Base-by-base conservation (phyloP, 345 rosid genomes). In the Laguncularia racemosa region DNA sequence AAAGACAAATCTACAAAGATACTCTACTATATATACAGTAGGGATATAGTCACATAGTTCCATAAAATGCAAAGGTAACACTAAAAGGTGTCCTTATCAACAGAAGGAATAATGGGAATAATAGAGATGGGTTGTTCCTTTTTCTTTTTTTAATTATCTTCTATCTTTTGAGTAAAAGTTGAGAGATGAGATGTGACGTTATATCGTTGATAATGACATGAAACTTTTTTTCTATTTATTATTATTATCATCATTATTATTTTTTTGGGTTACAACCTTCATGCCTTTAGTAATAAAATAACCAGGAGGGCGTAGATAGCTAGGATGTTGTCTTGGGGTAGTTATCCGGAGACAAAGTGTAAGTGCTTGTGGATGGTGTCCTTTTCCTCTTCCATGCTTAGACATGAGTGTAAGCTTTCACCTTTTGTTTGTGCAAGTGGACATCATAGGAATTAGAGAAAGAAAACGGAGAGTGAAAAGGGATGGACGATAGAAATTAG, bases 281-380 rank as follows among this genome's bases (percentile, higher is more conserved):
- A 33, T 33, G 40, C 40, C 7, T 33, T 33, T 33, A 10, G 6
- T 0, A 9, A 33, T 58, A 58, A 48, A 48, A 13, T 58, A 48
- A 58, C 49, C 3, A 48, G 16, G 0, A 13, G 23, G 62, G 53
- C 53, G 62, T 48, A 3, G 62, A 48, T 28, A n/a, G 11, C 53
- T 44, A 58, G 62, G 54, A 58, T 48, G 46, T 45, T 58, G 46
- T 48, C 46, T 12, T 33, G 40, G 40, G 18, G 62, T 43, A 16
- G 53, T 58, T 58, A 58, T 48, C 26, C 48, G 40, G 40, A 58
- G 52, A 38, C 18, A 48, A 44, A 52, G 19, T 58, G 62, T 53
- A 43, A 18, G 12, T 6, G 46, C 46, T 33, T 20, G 14, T 33
- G 40, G 40, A 33, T 33, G 0, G 40, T 1, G 40, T 33, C 40